Base-by-base conservation (phyloP, 106 monocot genomes). In the Cymbidium sinense region DNA sequence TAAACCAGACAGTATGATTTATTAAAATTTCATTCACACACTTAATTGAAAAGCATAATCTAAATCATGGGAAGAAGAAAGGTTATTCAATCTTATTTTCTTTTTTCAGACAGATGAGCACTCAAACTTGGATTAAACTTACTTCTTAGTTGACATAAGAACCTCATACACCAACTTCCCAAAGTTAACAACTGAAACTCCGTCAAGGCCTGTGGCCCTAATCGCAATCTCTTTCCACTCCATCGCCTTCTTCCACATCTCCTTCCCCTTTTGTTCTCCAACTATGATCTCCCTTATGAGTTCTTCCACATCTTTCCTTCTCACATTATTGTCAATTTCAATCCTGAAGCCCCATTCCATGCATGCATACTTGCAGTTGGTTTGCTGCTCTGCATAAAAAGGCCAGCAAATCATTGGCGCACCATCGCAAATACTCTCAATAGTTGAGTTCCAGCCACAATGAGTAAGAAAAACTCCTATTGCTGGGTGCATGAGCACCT, bases 401-500 rank as follows among this genome's bases (percentile, higher is more conserved):
- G 85, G 82, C 85, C 85, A 86, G 34, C 85, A 82, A 0, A 79
- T 3, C 50, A 64, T 75, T 30, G 83, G 74, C 78, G 79, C 75
- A 1, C 83, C 78, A 2, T 21, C n/a, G n/a, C 19, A 23, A 2
- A 81, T 13, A 43, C 81, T 81, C 72, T 89, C 89, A 2, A 39
- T 39, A 5, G 39, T 39, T 0, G 39, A 39, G 39, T 39, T 39
- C n/a, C 39, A 39, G 39, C 94, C 94, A 55, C 87, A 86, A 77
- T 94, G 94, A 1, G 87, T 85, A n/a, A n/a, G n/a, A n/a, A 94
- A 94, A 34, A 83, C 84, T 71, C 83, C 86, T 33, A 84, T 21
- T 5, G 82, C 76, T 9, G 82, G 67, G 70, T 89, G 84, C 27
- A 27, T 5, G 7, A 89, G 78, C 5, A 89, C 79, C 20, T 80